Evolutionary conservation across 257 asterid genomes (phyloP).

Genomic region (Solanum etuberosum): DNA sequence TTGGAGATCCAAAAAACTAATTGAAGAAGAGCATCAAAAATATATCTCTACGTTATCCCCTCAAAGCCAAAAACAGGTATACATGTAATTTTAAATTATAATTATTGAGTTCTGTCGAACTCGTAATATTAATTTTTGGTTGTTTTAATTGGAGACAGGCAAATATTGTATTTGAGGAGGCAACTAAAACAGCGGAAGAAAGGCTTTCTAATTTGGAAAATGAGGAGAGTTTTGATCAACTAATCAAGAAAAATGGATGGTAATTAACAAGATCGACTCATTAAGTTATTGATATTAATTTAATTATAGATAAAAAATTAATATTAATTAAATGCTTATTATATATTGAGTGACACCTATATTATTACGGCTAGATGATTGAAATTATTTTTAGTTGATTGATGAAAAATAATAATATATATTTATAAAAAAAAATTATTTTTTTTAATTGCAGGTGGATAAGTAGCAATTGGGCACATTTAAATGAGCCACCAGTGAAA

Average conservation of each 20-base stretch:
- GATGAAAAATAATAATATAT: background rate
- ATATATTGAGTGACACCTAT: too few species aligned
- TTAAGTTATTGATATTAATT: too few species aligned
- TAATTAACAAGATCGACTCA: background rate
- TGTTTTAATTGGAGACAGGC: slow-evolving; percentile 15
- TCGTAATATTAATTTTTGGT: background rate
- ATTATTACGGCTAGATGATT: too few species aligned
- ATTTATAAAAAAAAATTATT: background rate
- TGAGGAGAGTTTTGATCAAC: slow-evolving; percentile 33
- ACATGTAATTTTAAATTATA: background rate
- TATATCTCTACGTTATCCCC: slow-evolving; percentile 57
- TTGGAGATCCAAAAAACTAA: slow-evolving; percentile 60
- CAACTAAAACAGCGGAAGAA: background rate
- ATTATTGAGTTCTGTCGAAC: background rate
- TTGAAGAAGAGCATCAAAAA: slow-evolving; percentile 58
- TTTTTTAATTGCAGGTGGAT: slow-evolving; percentile 50
- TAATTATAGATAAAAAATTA: too few species aligned
- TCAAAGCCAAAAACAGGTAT: slow-evolving; percentile 22
- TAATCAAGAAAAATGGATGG: slow-evolving; percentile 65
- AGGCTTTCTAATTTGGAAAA: background rate
- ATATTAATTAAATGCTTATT: too few species aligned
- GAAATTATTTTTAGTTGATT: background rate
- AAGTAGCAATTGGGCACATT: slow-evolving; percentile 68
- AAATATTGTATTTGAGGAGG: slow-evolving; percentile 19
- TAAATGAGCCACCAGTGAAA: slow-evolving; percentile 74